Conservation (phyloP, 2,329 filamentous ascomycete species). For the Nothophaeocryptopus gaeumannii region DNA sequence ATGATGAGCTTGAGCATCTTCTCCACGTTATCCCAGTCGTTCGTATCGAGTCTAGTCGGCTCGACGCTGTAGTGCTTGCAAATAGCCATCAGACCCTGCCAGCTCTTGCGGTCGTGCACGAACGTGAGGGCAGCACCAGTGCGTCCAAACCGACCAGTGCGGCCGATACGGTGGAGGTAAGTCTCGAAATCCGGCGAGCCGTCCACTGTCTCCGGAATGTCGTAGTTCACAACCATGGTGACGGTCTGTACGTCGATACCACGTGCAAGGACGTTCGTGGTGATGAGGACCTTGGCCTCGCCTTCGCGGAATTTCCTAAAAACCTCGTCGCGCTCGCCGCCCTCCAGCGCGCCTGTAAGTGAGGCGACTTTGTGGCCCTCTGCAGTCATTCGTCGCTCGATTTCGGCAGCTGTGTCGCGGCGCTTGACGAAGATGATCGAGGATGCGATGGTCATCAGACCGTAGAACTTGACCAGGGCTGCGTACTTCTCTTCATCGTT, state of each 20-base stretch:
- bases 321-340: slow-evolving; percentile 74
- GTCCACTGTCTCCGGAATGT: slow-evolving; percentile 56
- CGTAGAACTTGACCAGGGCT: slow-evolving; percentile 87
- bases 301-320: slow-evolving; percentile 84
- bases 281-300: slow-evolving; percentile 91
- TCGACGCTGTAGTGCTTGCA: slow-evolving; percentile 75
- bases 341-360: slow-evolving; percentile 84
- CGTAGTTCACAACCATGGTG: slow-evolving; percentile 97
- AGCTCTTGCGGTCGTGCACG: slow-evolving; percentile 82
- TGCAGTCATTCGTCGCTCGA: slow-evolving; percentile 77
- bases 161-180: slow-evolving; percentile 95
- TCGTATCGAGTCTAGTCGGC: slow-evolving; percentile 74
- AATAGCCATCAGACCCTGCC: slow-evolving; percentile 74
- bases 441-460: slow-evolving; percentile 91
- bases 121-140: slow-evolving; percentile 96
- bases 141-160: slow-evolving; percentile 93
- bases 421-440: slow-evolving; percentile 99
- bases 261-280: slow-evolving; percentile 92
- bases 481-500: slow-evolving; percentile 80
- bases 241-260: slow-evolving; percentile 91
- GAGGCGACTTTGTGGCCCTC: slow-evolving; percentile 92
- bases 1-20: slow-evolving; percentile 76
- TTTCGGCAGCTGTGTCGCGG: slow-evolving; percentile 78
- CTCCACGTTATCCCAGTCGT: slow-evolving; percentile 90
- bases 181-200: slow-evolving; percentile 84